Conservation (phyloP, 202 grass and related monocot genomes). For the Cymbopogon flexuosus region DNA sequence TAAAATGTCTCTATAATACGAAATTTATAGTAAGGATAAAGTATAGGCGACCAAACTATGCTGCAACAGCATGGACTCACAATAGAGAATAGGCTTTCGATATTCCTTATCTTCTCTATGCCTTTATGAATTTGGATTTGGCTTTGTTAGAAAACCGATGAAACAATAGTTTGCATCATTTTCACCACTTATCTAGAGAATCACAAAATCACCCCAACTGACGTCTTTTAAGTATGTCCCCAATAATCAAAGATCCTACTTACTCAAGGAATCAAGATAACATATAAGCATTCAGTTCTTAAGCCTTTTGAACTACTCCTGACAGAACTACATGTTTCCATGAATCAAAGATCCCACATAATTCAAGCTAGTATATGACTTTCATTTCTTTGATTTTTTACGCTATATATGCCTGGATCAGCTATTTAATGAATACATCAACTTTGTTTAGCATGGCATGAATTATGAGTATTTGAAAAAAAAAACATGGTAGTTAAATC, state of each 20-base stretch:
- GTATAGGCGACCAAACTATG: conserved; percentile 4
- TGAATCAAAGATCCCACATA: neutral
- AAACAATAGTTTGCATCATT: conserved; percentile 5
- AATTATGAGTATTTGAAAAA: neutral
- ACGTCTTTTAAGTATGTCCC: neutral
- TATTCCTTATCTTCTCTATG: neutral
- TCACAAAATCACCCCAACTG: neutral
- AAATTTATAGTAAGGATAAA: neutral
- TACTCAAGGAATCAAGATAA: neutral
- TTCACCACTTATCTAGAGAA: neutral
- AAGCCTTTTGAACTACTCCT: neutral
- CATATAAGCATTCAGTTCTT: neutral
- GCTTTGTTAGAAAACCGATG: neutral
- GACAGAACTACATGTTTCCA: neutral
- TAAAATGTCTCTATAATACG: neutral
- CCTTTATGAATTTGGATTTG: neutral
- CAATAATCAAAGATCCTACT: neutral
- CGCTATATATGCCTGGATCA: neutral
- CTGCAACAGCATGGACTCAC: neutral
- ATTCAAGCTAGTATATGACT: neutral
- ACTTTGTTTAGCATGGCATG: neutral
- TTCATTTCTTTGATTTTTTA: neutral
- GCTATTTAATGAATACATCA: neutral
- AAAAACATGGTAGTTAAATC: neutral
- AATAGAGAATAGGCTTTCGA: neutral